These are phyloP conservation scores for Tremella fuciformis DNA, from an alignment of 768 basidiomycete genomes.

Conservation along the genomic window DNA sequence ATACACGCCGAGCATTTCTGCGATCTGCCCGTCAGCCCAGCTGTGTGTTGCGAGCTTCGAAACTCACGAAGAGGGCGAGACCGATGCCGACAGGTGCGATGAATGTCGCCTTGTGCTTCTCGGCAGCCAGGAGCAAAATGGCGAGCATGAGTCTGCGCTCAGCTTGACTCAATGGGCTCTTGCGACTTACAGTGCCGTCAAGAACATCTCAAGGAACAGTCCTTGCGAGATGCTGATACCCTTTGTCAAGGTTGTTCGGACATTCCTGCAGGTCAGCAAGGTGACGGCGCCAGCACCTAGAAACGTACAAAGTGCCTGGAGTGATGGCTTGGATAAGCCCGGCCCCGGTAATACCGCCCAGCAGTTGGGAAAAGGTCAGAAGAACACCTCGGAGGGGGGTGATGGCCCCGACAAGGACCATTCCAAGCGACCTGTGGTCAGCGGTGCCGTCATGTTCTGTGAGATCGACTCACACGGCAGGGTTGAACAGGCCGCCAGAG, in stretches of 20 bases:
- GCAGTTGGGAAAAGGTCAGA: slow-evolving; percentile 48
- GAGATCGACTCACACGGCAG: slow-evolving; percentile 41
- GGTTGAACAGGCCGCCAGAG: slow-evolving; percentile 53
- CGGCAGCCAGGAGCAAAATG: slow-evolving; percentile 48
- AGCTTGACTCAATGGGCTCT: slow-evolving; percentile 4
- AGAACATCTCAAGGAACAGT: slow-evolving; percentile 53
- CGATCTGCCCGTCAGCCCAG: slow-evolving; percentile 11
- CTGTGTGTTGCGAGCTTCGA: not conserved
- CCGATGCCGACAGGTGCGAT: slow-evolving; percentile 56
- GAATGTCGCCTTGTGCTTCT: slow-evolving; percentile 54
- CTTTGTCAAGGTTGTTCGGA: slow-evolving; percentile 34
- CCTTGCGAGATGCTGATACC: slow-evolving; percentile 50
- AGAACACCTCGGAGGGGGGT: slow-evolving; percentile 50
- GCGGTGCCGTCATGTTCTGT: not conserved
- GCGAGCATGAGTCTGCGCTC: slow-evolving; percentile 32
- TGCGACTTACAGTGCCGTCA: slow-evolving; percentile 41
- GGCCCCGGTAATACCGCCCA: slow-evolving; percentile 51
- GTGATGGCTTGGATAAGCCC: slow-evolving; percentile 49
- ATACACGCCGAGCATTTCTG: slow-evolving; percentile 50
- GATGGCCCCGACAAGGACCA: slow-evolving; percentile 51
- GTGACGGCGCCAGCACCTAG: not conserved
- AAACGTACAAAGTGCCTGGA: slow-evolving; percentile 46
- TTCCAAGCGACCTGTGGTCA: slow-evolving; percentile 39
- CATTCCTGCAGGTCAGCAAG: not conserved
- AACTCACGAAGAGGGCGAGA: slow-evolving; percentile 44